phyloP scores from a whole-genome alignment of 176 grass and related monocot genomes.

The Oryza brachyantha region DNA sequence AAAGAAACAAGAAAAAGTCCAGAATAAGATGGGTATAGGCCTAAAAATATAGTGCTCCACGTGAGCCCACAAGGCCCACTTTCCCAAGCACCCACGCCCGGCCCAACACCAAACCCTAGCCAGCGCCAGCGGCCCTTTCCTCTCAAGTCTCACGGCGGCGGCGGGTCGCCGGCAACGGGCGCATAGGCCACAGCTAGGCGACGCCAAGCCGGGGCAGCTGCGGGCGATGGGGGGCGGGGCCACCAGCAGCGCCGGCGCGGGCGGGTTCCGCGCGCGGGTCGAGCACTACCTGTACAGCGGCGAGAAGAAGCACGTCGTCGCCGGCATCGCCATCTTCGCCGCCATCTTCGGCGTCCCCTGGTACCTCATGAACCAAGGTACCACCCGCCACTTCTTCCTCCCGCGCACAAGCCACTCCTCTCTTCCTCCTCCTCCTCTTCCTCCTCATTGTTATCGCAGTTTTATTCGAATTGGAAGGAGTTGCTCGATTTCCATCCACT shows the following conservation, averaged over 20 bases:
- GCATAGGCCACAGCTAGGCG: too few species aligned
- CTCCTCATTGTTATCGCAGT: background rate
- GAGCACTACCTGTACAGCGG: constrained; percentile 89
- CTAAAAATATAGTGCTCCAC: too few species aligned
- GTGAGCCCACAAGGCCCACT: too few species aligned
- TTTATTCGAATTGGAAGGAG: background rate
- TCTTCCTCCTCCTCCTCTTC: background rate
- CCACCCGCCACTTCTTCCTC: too few species aligned
- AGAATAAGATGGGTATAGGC: too few species aligned
- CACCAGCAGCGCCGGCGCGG: background rate
- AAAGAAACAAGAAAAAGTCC: too few species aligned
- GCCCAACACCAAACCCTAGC: too few species aligned
- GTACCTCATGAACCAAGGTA: constrained; percentile 83
- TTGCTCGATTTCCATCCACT: background rate
- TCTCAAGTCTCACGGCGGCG: too few species aligned
- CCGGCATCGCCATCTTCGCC: constrained; percentile 69
- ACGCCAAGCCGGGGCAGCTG: background rate
- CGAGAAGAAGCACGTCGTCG: constrained; percentile 89
- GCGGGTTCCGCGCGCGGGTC: constrained; percentile 50
- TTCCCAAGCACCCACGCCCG: too few species aligned
- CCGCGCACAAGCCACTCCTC: too few species aligned
- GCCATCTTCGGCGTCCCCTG: constrained; percentile 74
- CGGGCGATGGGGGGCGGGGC: constrained; percentile 36
- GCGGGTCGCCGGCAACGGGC: too few species aligned
- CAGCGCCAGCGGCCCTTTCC: too few species aligned